Conservation (phyloP, 2,329 filamentous ascomycete species). For the Lachnellula arida region DNA sequence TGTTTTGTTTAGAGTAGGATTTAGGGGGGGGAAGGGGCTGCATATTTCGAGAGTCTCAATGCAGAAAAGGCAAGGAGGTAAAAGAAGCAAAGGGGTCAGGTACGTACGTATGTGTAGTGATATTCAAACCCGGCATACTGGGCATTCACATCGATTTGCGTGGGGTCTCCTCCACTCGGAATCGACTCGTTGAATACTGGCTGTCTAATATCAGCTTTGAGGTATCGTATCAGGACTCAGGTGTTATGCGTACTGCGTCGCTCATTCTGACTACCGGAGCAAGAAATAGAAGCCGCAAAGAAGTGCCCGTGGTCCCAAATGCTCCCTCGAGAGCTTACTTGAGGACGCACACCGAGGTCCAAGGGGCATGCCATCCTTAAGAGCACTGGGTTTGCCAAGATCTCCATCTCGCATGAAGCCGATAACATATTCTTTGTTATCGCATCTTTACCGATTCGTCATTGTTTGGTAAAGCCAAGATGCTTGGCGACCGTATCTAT, state of each 20-base stretch:
- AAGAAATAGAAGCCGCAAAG: neutral
- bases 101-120: constrained; percentile 52
- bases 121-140: constrained; percentile 56
- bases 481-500: neutral
- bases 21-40: no score
- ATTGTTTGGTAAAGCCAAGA: constrained; percentile 1
- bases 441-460: neutral
- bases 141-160: constrained; percentile 45
- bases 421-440: neutral
- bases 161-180: constrained; percentile 51
- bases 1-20: no score
- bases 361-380: neutral
- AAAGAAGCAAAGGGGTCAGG: no score
- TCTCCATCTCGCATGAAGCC: neutral
- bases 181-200: constrained; percentile 25
- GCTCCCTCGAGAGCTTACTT: neutral
- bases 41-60: no score
- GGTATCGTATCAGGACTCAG: no score
- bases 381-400: neutral
- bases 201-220: constrained; percentile 11
- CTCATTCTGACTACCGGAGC: constrained; percentile 14
- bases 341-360: neutral
- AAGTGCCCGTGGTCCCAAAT: neutral
- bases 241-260: constrained; percentile 5
- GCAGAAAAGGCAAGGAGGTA: no score